phyloP scores from a whole-genome alignment of 2,329 filamentous ascomycete species.

The Alternaria sp. region DNA sequence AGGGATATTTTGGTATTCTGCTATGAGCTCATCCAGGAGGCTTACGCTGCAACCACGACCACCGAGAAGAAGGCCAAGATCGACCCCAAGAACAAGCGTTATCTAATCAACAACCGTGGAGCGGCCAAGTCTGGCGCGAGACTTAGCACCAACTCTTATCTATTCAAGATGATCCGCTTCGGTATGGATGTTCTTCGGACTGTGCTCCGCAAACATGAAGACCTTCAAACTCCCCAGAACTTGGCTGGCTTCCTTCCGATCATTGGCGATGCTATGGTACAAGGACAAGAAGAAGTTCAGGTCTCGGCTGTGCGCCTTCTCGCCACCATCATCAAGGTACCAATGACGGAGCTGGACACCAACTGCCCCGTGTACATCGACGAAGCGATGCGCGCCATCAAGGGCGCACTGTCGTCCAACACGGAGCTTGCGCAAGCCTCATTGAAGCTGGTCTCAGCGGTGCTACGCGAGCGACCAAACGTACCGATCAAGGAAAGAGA shows the following conservation, averaged over 20 bases:
- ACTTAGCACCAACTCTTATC: conserved; percentile 76
- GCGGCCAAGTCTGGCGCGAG: conserved; percentile 76
- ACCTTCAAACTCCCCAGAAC: conserved; percentile 78
- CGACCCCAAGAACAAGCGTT: conserved; percentile 65
- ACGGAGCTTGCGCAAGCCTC: conserved; percentile 86
- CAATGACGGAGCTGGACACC: conserved; percentile 72
- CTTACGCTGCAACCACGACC: conserved; percentile 70
- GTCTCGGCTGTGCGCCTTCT: conserved; percentile 86
- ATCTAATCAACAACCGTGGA: conserved; percentile 77
- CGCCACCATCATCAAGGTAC: conserved; percentile 82
- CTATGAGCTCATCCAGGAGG: conserved; percentile 90
- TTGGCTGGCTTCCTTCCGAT: conserved; percentile 86
- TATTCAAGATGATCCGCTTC: conserved; percentile 87
- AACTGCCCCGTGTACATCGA: conserved; percentile 79
- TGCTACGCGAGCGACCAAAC: conserved; percentile 80
- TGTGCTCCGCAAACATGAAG: conserved; percentile 84
- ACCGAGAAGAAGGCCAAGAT: conserved; percentile 35
- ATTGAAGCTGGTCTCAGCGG: conserved; percentile 83
- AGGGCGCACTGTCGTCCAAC: conserved; percentile 76
- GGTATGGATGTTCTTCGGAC: conserved; percentile 85
- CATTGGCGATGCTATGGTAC: conserved; percentile 83
- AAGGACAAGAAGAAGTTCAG: conserved; percentile 90
- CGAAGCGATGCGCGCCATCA: conserved; percentile 83
- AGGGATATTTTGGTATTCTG: conserved; percentile 91
- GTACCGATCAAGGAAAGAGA: conserved; percentile 80